These are phyloP conservation scores for Colletotrichum tofieldiae DNA, from an alignment of 2,329 filamentous ascomycete genomes.

Conservation along the genomic window DNA sequence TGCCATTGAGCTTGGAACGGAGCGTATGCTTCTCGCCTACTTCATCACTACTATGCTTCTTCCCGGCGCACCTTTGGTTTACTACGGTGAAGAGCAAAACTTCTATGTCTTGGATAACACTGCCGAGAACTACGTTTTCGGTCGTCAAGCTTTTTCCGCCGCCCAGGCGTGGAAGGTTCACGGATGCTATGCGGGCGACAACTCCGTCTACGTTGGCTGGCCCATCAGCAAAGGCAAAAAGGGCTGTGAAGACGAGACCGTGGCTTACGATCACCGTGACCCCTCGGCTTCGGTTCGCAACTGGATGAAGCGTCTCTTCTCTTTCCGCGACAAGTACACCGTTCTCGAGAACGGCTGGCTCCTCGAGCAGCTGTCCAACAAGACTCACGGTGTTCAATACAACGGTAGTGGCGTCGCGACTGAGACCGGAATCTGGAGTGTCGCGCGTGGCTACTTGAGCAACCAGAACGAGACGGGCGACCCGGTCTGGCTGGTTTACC, in stretches of 20 bases:
- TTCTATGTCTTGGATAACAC: constrained; percentile 77
- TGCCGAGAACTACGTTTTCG: constrained; percentile 76
- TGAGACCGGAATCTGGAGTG: constrained; percentile 73
- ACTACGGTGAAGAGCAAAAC: constrained; percentile 78
- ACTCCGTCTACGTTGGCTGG: constrained; percentile 71
- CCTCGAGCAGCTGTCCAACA: constrained; percentile 69
- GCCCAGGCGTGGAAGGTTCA: constrained; percentile 76
- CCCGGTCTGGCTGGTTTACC: constrained; percentile 66
- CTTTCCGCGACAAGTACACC: constrained; percentile 70
- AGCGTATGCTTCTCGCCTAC: constrained; percentile 70
- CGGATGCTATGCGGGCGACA: constrained; percentile 73
- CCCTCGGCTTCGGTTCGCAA: constrained; percentile 74
- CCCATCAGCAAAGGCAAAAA: constrained; percentile 67
- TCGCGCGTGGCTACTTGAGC: constrained; percentile 65
- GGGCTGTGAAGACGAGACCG: constrained; percentile 71
- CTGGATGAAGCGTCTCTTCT: constrained; percentile 74
- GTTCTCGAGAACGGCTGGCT: constrained; percentile 73
- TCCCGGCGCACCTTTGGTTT: constrained; percentile 72
- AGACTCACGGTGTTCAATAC: constrained; percentile 65
- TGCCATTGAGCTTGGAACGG: constrained; percentile 68
- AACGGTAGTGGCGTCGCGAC: constrained; percentile 69
- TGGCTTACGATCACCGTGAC: constrained; percentile 74
- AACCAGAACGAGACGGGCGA: constrained; percentile 69
- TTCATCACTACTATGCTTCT: constrained; percentile 73
- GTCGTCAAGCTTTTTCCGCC: constrained; percentile 74